Base-by-base conservation (phyloP, 495 filamentous ascomycete species). In the Glonium stellatum region DNA sequence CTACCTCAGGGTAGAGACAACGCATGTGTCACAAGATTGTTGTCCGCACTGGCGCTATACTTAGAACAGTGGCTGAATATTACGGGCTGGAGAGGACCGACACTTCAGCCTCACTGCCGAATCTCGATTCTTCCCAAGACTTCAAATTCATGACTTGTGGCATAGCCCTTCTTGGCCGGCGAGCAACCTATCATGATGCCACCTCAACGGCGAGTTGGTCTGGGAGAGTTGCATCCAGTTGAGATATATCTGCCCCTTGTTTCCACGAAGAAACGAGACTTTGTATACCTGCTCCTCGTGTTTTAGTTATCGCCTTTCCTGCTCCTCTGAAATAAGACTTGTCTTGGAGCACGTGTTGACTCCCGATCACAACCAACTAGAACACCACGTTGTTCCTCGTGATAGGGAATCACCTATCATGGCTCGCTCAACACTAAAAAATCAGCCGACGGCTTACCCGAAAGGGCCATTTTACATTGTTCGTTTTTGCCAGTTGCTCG, bases 401-500 rank as follows among this genome's bases (percentile, higher is more conserved):
- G 18, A 11, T 15, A 44, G 18, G 39, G 13, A 44, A 44, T 44
- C 1, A 44, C 39, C 18, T 11, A 44, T 11, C 13, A 44, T 44
- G 39, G 39, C 39, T 18, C 39, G 13, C 13, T 44, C 39, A 11
- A 44, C 39, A 18, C 18, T 11, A 4, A 44, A 44, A 10, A 57
- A n/a, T n/a, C 35, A 57, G 21, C 54, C 54, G 27, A 57, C 54
- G 11, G 15, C 37, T 31, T 57, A 44, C 39, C 54, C 36, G n/a
- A 57, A 57, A 25, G 35, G 15, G 19, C 5, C 22, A 18, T 57
- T 57, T 36, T 46, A 57, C 27, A 12, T 12, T 15, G 13, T 44
- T 27, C 54, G 54, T 4, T 13, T 57, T 21, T 57, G 54, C 36
- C 54, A 57, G 37, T 18, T 44, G 18, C n/a, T 57, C 6, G 54